These are phyloP conservation scores for Colletotrichum siamense DNA, from an alignment of 2,329 filamentous ascomycete genomes.

Conservation along the genomic window DNA sequence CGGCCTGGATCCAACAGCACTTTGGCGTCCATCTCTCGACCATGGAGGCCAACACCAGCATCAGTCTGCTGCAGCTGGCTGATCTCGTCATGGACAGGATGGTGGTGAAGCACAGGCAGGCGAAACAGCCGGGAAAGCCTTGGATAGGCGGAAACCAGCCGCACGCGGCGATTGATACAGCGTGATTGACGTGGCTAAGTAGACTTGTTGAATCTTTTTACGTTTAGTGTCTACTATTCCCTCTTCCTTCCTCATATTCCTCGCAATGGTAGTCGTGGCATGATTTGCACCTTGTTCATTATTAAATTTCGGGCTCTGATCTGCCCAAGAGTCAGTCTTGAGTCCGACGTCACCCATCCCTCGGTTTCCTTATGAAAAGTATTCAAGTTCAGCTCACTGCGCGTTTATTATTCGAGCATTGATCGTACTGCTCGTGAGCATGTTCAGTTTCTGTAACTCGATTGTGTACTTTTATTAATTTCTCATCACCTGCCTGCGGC, in stretches of 20 bases:
- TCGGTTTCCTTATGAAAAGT: not conserved
- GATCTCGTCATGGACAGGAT: not conserved
- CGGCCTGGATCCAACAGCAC: slow-evolving; percentile 25
- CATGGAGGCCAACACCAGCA: not conserved
- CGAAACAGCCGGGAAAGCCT: not conserved
- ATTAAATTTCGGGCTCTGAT: not conserved
- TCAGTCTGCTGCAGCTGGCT: not conserved
- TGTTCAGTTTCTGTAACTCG: not conserved
- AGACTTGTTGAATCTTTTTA: not conserved
- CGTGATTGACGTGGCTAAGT: not conserved
- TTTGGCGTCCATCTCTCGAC: not conserved
- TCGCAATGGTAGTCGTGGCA: not conserved
- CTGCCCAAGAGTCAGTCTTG: not conserved
- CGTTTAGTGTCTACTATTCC: not conserved
- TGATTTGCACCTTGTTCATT: not conserved
- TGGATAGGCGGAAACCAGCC: not conserved
- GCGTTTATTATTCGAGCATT: not conserved
- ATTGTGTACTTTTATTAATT: not conserved
- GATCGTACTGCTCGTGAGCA: not conserved
- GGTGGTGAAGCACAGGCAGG: not conserved
- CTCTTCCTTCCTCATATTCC: not conserved
- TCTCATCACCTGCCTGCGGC: not conserved
- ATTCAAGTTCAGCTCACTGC: not conserved
- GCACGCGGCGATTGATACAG: not conserved
- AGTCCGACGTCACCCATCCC: not conserved